Evolutionary conservation across 768 basidiomycete species (phyloP), one percentile per base, ranked within the genome.

Genomic region (Macrolepiota dolichaula): DNA sequence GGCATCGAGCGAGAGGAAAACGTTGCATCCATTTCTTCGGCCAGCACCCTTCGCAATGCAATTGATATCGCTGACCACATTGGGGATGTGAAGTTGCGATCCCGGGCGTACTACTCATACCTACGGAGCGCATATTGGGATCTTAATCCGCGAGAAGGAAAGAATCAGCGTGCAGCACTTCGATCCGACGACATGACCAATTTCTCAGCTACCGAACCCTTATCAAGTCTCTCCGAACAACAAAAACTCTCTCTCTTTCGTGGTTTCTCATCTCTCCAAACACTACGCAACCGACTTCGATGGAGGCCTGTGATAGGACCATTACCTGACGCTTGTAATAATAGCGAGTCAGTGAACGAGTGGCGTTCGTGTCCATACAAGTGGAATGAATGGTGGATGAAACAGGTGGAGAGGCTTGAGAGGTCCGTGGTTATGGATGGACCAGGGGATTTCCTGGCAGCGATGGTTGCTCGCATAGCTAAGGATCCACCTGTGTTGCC

Each of bases 221-320:
- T 54, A n/a, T 37, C 52, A 9, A 54, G 22, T 22, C 52, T 54
- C 35, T 37, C 52, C 35, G 35, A 36, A 7, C 29, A 35, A 35
- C 52, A 54, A 37, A 54, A 37, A n/a, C 52, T 54, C 52, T 54
- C 29, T 19, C 52, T 54, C 52, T 54, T 54, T 19, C 52, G 52
- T 11, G 52, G 52, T 6, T 38, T 37, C 13, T 36, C 32, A 6
- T 54, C 52, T 13, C n/a, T 54, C n/a, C 52, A 54, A 54, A 54
- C 52, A 7, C 32, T 54, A 6, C 52, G 52, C 2, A 54, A 38
- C 10, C 19, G 29, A 19, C 35, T 54, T 3, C 36, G 52, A 12
- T 9, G 24, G 17, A 36, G 17, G 32, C 32, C 52, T 0, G 36
- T 19, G 12, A 37, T 37, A 36, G 52, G 38, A 7, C 32, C 52